phyloP scores from a whole-genome alignment of 441 rosid genomes.

The Populus hybrid region DNA sequence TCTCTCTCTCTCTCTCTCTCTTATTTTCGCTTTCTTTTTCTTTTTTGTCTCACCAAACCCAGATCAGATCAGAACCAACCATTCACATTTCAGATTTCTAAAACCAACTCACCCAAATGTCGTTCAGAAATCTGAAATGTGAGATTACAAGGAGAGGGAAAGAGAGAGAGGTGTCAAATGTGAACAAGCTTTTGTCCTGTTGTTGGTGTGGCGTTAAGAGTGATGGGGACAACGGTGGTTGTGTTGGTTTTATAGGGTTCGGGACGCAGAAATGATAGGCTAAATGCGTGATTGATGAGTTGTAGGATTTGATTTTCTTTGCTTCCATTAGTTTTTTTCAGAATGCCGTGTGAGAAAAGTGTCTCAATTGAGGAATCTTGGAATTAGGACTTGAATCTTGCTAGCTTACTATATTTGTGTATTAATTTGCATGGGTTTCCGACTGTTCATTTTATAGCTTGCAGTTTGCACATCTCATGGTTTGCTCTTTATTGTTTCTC shows the following conservation, averaged over 20 bases:
- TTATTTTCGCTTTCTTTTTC: neutral
- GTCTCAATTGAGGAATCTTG: neutral
- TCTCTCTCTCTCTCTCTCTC: no score
- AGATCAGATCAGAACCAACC: neutral
- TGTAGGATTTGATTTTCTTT: neutral
- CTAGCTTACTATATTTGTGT: neutral
- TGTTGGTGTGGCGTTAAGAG: neutral
- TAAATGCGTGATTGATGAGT: neutral
- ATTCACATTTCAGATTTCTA: neutral
- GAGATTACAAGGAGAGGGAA: neutral
- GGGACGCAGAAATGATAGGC: neutral
- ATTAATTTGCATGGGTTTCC: neutral
- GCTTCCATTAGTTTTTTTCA: neutral
- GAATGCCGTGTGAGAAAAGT: neutral
- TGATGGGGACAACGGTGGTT: neutral
- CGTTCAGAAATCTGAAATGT: neutral
- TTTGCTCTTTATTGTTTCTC: neutral
- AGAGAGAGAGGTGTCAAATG: neutral
- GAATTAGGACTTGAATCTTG: neutral
- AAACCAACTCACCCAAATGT: neutral
- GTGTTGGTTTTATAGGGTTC: neutral
- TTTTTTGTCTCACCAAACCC: neutral
- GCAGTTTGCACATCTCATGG: neutral
- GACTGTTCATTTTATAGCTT: neutral
- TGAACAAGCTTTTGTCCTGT: neutral